Base-by-base conservation (phyloP, 345 rosid genomes). In the Populus nigra region DNA sequence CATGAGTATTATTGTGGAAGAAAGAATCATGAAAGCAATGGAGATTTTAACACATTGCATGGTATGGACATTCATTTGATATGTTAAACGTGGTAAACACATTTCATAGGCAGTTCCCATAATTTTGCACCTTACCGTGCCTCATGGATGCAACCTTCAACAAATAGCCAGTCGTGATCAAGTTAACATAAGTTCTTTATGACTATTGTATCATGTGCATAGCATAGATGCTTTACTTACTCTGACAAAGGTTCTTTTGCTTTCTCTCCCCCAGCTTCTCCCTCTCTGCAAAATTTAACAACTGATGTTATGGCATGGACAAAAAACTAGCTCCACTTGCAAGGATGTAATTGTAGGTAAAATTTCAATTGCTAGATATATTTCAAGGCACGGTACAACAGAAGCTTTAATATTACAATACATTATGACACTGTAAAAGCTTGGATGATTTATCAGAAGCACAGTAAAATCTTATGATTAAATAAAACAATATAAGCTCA, bases 171-270 rank as follows among this genome's bases (percentile, higher is more conserved):
- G 25, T 57, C 10, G 17, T 1, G 33, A 62, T 43, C 12, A 10
- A 39, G 31, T 27, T 31, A 29, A 72, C 39, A 4, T 5, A 17
- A 4, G 27, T 61, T 27, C 36, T 22, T 8, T 22, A 53, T 39
- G 35, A 39, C 36, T 41, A 55, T 38, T 41, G 31, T n/a, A 53
- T 50, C 25, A 63, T 53, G 16, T 20, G 43, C 3, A 43, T 23
- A 8, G 33, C 38, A 20, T 22, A 59, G 38, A 68, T 66, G 18
- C 38, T 41, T 43, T 15, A 77, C 93, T 85, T 79, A 91, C 95
- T 71, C 79, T 53, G 89, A 82, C 57, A 55, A 23, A 45, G 76
- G 81, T 85, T 82, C 49, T 62, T 84, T 74, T 80, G 73, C 84
- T 69, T 83, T 77, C 50, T 77, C 81, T 33, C 47, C 50, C 27